A percentile compares a stretch with the other conserved stretches of the same genome.
phyloP scores from a whole-genome alignment of 23 red algal species.

The Agarophyton chilense region DNA sequence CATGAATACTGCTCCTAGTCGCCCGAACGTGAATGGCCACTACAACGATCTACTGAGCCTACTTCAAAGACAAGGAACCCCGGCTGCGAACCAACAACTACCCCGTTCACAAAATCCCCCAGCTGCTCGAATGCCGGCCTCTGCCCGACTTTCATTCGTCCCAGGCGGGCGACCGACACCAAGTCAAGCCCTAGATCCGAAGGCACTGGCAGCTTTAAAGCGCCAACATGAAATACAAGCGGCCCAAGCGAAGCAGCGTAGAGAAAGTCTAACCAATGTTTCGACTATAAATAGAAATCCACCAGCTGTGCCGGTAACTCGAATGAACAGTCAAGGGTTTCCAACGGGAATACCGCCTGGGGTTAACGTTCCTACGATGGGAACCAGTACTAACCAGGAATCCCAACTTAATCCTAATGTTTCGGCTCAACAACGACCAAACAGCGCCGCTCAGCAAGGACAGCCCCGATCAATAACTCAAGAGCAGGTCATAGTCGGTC shows the following conservation, averaged over 20 bases:
- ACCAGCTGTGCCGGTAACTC: neutral
- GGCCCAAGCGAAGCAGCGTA: constrained; percentile 12
- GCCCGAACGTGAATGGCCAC: constrained; percentile 8
- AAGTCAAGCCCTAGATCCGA: constrained; percentile 1
- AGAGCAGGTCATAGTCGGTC: constrained; percentile 67
- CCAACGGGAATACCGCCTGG: neutral
- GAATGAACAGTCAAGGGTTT: neutral
- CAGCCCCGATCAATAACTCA: constrained; percentile 38
- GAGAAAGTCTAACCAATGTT: neutral
- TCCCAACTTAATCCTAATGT: neutral
- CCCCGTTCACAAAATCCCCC: neutral
- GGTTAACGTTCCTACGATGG: neutral
- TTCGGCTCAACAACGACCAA: neutral
- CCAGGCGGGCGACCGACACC: neutral
- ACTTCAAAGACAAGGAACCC: neutral
- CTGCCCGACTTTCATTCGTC: neutral
- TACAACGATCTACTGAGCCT: constrained; percentile 6
- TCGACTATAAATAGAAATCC: neutral
- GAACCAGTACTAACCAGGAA: neutral
- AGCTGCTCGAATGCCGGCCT: neutral
- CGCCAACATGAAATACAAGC: constrained; percentile 21
- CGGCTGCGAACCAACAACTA: neutral
- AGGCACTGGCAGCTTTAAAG: constrained; percentile 7
- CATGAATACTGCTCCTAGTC: neutral
- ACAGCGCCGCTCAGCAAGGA: neutral